phyloP scores from a whole-genome alignment of 495 filamentous ascomycete species.

The Aspergillus leporis region DNA sequence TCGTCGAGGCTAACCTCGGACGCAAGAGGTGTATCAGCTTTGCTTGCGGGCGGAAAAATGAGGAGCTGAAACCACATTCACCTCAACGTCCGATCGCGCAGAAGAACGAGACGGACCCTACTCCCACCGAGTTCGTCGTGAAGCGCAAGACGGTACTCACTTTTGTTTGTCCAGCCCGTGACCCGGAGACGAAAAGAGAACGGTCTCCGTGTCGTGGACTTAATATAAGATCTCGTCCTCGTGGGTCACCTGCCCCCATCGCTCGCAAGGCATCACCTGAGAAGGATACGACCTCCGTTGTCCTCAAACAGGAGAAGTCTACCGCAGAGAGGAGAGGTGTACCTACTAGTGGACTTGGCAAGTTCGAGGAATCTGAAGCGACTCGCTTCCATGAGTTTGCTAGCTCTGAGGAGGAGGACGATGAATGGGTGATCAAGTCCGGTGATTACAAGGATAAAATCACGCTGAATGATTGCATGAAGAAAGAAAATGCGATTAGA shows the following conservation, averaged over 20 bases:
- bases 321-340: constrained; percentile 27
- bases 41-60: constrained; percentile 64
- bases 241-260: constrained; percentile 48
- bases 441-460: constrained; percentile 64
- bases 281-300: constrained; percentile 12
- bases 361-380: constrained; percentile 64
- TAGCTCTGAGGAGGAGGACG: constrained; percentile 73
- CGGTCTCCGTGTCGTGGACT: constrained; percentile 30
- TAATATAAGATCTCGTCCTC: constrained; percentile 39
- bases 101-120: constrained; percentile 14
- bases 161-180: constrained; percentile 59
- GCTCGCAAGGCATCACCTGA: constrained; percentile 48
- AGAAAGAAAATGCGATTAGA: constrained; percentile 86
- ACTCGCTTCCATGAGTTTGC: constrained; percentile 93
- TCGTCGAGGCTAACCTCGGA: constrained; percentile 58
- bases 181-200: constrained; percentile 31
- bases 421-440: constrained; percentile 80
- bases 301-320: constrained; percentile 8
- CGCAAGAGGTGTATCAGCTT: constrained; percentile 91
- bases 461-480: constrained; percentile 85
- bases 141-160: constrained; percentile 58
- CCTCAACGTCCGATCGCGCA: constrained; percentile 18
- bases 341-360: constrained; percentile 46
- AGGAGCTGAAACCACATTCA: constrained; percentile 26
- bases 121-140: constrained; percentile 32